A percentile compares a stretch with the other conserved stretches of the same genome.
phyloP scores from a whole-genome alignment of 306 rosid species.

The Cicer pinnatifidum region DNA sequence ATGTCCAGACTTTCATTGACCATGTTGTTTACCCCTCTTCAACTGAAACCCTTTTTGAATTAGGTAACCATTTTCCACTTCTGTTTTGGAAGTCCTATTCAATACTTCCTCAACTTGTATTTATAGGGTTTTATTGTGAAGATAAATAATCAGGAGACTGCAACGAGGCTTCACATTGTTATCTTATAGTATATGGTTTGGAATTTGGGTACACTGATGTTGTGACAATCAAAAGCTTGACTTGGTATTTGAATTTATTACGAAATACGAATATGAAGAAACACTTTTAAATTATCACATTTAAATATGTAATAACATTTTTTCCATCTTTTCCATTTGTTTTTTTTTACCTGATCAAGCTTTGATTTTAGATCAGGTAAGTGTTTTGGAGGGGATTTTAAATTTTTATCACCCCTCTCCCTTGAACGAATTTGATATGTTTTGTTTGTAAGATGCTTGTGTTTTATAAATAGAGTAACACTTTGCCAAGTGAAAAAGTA shows the following conservation, averaged over 20 bases:
- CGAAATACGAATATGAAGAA: slow-evolving; percentile 54
- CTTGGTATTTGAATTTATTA: slow-evolving; percentile 64
- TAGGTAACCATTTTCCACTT: slow-evolving; percentile 59
- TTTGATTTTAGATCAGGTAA: slow-evolving; percentile 20
- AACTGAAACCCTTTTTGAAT: slow-evolving; percentile 49
- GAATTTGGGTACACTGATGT: slow-evolving; percentile 55
- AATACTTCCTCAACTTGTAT: slow-evolving; percentile 54
- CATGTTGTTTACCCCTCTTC: slow-evolving; percentile 55
- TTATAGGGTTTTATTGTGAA: slow-evolving; percentile 53
- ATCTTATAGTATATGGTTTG: slow-evolving; percentile 40
- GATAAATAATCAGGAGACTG: slow-evolving; percentile 56
- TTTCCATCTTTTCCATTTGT: slow-evolving; percentile 17
- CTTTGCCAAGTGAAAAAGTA: background rate
- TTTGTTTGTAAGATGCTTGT: background rate
- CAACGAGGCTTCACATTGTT: slow-evolving; percentile 66
- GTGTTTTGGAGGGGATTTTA: slow-evolving; percentile 1
- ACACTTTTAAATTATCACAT: slow-evolving; percentile 47
- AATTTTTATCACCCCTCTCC: background rate
- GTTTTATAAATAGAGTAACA: background rate
- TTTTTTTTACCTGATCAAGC: slow-evolving; percentile 43
- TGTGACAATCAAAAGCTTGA: slow-evolving; percentile 63
- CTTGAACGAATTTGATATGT: background rate
- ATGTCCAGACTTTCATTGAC: slow-evolving; percentile 53
- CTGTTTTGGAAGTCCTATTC: slow-evolving; percentile 51
- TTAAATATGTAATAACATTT: slow-evolving; percentile 50